Evolutionary conservation across 441 rosid genomes (phyloP).

Genomic region (Brassica balearica): DNA sequence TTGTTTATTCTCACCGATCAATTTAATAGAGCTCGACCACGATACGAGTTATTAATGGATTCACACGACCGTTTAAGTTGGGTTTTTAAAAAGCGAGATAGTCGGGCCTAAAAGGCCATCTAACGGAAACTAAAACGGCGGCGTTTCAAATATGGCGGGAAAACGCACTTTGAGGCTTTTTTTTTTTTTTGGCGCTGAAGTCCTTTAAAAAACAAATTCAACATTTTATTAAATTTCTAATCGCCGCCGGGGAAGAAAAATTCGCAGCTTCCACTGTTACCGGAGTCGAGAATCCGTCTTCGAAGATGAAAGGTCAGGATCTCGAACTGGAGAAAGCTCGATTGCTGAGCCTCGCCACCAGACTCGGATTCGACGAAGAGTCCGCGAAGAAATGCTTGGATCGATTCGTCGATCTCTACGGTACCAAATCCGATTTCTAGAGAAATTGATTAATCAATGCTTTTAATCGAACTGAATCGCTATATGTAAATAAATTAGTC

Average conservation of each 20-base stretch:
- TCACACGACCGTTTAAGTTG: not conserved
- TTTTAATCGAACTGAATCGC: not conserved
- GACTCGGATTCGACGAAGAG: conserved; percentile 74
- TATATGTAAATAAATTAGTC: too few relatives aligned
- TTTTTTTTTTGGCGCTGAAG: conserved; percentile 39
- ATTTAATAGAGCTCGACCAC: too few relatives aligned
- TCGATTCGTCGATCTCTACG: conserved; percentile 87
- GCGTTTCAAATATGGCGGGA: conserved; percentile 35
- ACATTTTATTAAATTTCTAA: not conserved
- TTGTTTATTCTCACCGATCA: not conserved
- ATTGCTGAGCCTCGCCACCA: conserved; percentile 74
- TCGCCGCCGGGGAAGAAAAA: conserved; percentile 18
- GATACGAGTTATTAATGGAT: too few relatives aligned
- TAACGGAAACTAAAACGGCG: not conserved
- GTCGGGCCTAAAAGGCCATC: conserved; percentile 23
- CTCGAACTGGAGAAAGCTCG: conserved; percentile 77
- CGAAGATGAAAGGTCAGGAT: conserved; percentile 52
- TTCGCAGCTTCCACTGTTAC: not conserved
- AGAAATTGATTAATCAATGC: not conserved
- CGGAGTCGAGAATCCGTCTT: not conserved
- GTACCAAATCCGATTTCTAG: conserved; percentile 45
- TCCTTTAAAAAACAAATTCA: not conserved
- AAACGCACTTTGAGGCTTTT: conserved; percentile 4
- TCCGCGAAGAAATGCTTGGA: conserved; percentile 69
- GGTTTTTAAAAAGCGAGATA: not conserved